Conservation (phyloP, 2,329 filamentous ascomycete species). For the Colletotrichum coccodes region DNA sequence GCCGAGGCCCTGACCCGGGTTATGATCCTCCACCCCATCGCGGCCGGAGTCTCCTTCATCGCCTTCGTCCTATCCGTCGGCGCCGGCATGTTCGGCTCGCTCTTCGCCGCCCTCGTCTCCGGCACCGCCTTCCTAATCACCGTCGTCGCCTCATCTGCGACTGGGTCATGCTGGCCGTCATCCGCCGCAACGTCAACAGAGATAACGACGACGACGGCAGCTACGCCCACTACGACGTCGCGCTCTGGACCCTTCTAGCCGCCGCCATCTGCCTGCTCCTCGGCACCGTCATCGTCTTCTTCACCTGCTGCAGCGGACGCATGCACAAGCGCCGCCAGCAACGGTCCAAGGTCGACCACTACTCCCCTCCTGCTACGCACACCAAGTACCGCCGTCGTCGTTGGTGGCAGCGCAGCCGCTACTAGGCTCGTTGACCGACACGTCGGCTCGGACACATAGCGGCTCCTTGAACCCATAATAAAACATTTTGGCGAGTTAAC, state of each 20-base stretch:
- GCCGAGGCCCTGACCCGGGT: constrained; percentile 63
- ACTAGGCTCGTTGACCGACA: constrained; percentile 5
- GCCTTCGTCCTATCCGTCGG: constrained; percentile 66
- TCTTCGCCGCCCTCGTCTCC: constrained; percentile 61
- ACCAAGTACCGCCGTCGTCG: constrained; percentile 27
- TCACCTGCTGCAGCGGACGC: constrained; percentile 69
- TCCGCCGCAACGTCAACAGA: constrained; percentile 63
- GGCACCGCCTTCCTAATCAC: constrained; percentile 60
- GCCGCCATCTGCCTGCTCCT: constrained; percentile 65
- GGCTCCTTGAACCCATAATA: neutral
- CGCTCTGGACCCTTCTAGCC: constrained; percentile 68
- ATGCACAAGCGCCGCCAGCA: constrained; percentile 47
- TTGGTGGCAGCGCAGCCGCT: constrained; percentile 33
- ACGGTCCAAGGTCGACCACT: constrained; percentile 40
- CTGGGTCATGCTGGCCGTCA: constrained; percentile 65
- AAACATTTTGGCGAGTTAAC: neutral
- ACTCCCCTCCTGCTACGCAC: constrained; percentile 34
- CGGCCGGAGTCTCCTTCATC: constrained; percentile 66
- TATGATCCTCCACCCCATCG: constrained; percentile 72
- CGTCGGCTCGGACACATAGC: neutral
- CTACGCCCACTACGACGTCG: constrained; percentile 65
- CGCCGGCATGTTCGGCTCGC: constrained; percentile 61
- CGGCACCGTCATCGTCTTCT: constrained; percentile 66
- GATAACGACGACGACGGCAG: constrained; percentile 45
- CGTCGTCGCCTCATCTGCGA: constrained; percentile 63